Evolutionary conservation across 2,329 filamentous ascomycete species (phyloP), one percentile per base, ranked within the genome.

Genomic region (Aschersonia sp.): DNA sequence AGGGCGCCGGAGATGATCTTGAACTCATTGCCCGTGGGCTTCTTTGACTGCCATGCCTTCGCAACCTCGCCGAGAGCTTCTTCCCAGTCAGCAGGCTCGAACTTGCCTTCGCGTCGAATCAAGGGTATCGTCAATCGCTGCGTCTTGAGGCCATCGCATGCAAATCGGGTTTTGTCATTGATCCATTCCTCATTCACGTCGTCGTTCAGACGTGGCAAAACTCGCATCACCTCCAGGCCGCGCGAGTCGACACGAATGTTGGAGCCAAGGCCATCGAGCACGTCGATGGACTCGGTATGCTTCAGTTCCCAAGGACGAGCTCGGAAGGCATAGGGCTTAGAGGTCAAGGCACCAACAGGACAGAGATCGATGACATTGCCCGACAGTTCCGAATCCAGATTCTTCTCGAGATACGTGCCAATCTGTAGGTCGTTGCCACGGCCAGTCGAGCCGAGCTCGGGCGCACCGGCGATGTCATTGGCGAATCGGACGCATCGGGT

Each of bases 141-240:
- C 44, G 90, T 97, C 77, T 89, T 94, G 55, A 98, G 75, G 45
- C 92, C 92, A 64, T 98, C 92, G 64, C 89, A 94, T 41, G 92
- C 90, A 64, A 97, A 98, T 54, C 92, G 81, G 41, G 87, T 83
- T 76, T 97, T 98, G 73, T 98, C 92, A 68, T 97, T 92, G 66
- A 98, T 97, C 92, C 92, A 98, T 68, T 98, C 92, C 71, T 98
- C 92, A 66, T 98, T 98, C 58, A 98, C 81, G 59, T 97, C 89
- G 62, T 98, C 92, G 64, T 98, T 98, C 51, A 98, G 75, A 58
- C 92, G 80, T 50, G 92, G 92, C 12, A 95, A 63, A 51, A 98
- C 76, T 58, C 92, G 83, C 89, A 98, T 95, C 46, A 98, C 90
- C 69, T 97, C 89, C 54, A 95, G 73, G 50, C 92, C 92, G 60